Evolutionary conservation across 2,329 filamentous ascomycete genomes (phyloP).

Genomic region (Colletotrichum aenigma): DNA sequence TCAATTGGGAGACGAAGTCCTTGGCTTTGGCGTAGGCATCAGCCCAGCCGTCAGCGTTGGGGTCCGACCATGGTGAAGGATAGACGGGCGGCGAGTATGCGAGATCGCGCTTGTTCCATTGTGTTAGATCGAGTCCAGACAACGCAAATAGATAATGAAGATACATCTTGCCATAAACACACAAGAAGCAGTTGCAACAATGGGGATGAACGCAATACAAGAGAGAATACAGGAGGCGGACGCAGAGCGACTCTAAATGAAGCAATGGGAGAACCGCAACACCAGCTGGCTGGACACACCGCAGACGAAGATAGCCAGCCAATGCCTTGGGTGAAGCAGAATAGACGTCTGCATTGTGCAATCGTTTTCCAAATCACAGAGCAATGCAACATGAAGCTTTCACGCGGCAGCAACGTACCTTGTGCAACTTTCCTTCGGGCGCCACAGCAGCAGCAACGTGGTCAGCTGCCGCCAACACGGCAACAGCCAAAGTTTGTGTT

Average conservation of each 20-base stretch:
- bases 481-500: conserved; percentile 4
- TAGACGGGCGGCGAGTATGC: conserved; percentile 67
- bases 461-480: conserved; percentile 6
- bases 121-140: not conserved
- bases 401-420: conserved; percentile 5
- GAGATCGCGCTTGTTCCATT: conserved; percentile 24
- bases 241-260: not conserved
- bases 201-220: not conserved
- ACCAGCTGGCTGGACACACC: not conserved
- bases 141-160: not conserved
- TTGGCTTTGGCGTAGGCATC: conserved; percentile 77
- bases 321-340: not conserved
- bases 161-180: not conserved
- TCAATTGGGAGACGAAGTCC: conserved; percentile 82
- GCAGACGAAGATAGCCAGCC: not conserved
- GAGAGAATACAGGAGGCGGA: not conserved
- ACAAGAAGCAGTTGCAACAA: not conserved
- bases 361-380: not conserved
- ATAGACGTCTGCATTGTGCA: not conserved
- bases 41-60: conserved; percentile 73
- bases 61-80: conserved; percentile 86
- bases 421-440: not conserved
- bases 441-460: not conserved
- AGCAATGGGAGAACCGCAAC: not conserved
- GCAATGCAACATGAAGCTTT: not conserved